Conservation (phyloP, 805 yeast genomes). For the Lipomyces orientalis region DNA sequence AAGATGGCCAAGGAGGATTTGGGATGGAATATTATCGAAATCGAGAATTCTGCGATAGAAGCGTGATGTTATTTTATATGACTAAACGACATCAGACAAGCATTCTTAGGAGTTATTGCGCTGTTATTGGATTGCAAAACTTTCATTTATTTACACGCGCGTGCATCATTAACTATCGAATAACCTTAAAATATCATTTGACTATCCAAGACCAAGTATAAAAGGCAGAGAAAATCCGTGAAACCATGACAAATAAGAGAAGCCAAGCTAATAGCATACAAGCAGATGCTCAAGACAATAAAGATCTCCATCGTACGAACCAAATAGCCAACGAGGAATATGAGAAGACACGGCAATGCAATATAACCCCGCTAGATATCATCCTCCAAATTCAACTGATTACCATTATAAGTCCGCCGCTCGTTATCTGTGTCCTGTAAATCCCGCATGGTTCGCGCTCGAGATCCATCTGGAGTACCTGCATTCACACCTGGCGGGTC, state of each 20-base stretch:
- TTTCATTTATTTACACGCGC: neutral
- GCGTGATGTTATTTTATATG: neutral
- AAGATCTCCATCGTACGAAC: neutral
- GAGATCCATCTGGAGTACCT: slow-evolving; percentile 10
- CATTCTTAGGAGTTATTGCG: neutral
- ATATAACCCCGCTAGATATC: slow-evolving; percentile 42
- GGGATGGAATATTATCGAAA: slow-evolving; percentile 39
- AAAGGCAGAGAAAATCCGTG: neutral
- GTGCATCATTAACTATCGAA: neutral
- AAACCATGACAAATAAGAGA: neutral
- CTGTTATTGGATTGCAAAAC: neutral
- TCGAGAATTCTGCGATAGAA: slow-evolving; percentile 36
- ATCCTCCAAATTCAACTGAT: slow-evolving; percentile 59
- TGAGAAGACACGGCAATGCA: neutral
- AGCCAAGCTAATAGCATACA: neutral
- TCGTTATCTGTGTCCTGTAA: slow-evolving; percentile 46
- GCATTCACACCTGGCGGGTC: neutral
- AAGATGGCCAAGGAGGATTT: slow-evolving; percentile 37
- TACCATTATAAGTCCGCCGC: slow-evolving; percentile 62
- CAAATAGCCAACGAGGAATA: neutral
- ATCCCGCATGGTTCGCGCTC: slow-evolving; percentile 33
- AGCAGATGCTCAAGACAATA: neutral
- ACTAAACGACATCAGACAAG: neutral
- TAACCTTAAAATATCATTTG: neutral
- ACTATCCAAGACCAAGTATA: slow-evolving; percentile 1